These are phyloP conservation scores for Capronia epimyces DNA, from an alignment of 2,329 filamentous ascomycete genomes.

Conservation along the genomic window DNA sequence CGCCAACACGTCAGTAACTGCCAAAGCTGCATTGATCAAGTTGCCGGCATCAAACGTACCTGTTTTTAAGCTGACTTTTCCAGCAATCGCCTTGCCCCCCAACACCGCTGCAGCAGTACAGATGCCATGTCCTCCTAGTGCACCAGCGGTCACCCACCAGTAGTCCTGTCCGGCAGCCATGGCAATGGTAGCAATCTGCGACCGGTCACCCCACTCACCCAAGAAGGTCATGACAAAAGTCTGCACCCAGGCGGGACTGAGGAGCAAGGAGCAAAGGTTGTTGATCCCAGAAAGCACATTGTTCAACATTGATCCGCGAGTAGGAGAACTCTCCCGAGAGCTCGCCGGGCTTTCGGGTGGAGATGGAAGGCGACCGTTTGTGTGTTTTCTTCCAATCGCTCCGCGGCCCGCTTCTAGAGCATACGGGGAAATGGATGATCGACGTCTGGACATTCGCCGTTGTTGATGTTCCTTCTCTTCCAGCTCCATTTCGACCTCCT, in stretches of 20 bases:
- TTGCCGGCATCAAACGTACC: conserved; percentile 57
- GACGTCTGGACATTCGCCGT: conserved; percentile 54
- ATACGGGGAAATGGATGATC: conserved; percentile 66
- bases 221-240: conserved; percentile 99
- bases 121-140: conserved; percentile 75
- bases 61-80: conserved; percentile 88
- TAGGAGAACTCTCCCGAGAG: conserved; percentile 54
- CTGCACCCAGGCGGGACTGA: conserved; percentile 96
- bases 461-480: conserved; percentile 84
- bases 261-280: conserved; percentile 79
- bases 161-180: conserved; percentile 99
- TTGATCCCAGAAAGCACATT: conserved; percentile 59
- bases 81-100: conserved; percentile 86
- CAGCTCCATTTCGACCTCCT: conserved; percentile 89
- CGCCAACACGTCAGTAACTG: conserved; percentile 14
- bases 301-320: conserved; percentile 42
- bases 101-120: conserved; percentile 90
- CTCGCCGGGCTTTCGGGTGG: conserved; percentile 72
- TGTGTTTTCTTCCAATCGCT: conserved; percentile 56
- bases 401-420: conserved; percentile 73
- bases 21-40: not conserved
- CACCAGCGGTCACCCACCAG: conserved; percentile 95
- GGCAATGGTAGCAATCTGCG: conserved; percentile 95
- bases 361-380: conserved; percentile 71
- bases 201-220: conserved; percentile 95